A percentile compares a stretch with the other conserved stretches of the same genome.
phyloP scores from a whole-genome alignment of 2,329 filamentous ascomycete species.

The Cyphellophora europaea region DNA sequence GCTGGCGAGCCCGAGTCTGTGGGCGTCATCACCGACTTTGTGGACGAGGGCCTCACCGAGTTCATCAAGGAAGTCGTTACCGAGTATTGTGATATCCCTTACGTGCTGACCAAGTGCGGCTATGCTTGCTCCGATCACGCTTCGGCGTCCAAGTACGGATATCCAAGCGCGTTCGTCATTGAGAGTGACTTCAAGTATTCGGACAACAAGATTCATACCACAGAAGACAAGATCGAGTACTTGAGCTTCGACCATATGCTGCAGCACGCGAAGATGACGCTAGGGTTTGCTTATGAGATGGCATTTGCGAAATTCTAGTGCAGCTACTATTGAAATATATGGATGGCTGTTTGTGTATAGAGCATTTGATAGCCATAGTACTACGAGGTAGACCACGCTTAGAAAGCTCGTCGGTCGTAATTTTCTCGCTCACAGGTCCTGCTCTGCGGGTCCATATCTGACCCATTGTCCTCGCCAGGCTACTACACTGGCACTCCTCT shows the following conservation, averaged over 20 bases:
- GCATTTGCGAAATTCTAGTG: constrained; percentile 60
- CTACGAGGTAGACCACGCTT: too few species aligned
- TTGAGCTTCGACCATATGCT: constrained; percentile 84
- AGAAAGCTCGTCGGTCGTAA: too few species aligned
- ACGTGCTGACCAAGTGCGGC: constrained; percentile 77
- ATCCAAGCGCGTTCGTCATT: constrained; percentile 56
- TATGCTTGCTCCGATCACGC: constrained; percentile 71
- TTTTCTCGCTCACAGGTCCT: too few species aligned
- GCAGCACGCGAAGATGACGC: constrained; percentile 75
- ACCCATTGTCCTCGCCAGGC: too few species aligned
- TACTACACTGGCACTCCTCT: too few species aligned
- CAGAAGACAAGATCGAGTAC: constrained; percentile 61
- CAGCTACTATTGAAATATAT: too few species aligned
- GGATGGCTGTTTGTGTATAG: too few species aligned
- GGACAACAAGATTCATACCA: constrained; percentile 65
- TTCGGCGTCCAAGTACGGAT: constrained; percentile 56
- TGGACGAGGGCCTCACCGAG: constrained; percentile 68
- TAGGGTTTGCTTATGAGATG: constrained; percentile 76
- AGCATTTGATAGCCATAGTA: too few species aligned
- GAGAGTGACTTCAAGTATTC: constrained; percentile 51
- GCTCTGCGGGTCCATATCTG: too few species aligned
- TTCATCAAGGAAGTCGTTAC: constrained; percentile 88
- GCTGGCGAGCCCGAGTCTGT: constrained; percentile 76
- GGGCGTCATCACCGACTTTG: constrained; percentile 86
- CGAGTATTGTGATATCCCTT: constrained; percentile 82